These are phyloP conservation scores for Cladophialophora psammophila DNA, from an alignment of 2,329 filamentous ascomycete genomes.

Conservation along the genomic window DNA sequence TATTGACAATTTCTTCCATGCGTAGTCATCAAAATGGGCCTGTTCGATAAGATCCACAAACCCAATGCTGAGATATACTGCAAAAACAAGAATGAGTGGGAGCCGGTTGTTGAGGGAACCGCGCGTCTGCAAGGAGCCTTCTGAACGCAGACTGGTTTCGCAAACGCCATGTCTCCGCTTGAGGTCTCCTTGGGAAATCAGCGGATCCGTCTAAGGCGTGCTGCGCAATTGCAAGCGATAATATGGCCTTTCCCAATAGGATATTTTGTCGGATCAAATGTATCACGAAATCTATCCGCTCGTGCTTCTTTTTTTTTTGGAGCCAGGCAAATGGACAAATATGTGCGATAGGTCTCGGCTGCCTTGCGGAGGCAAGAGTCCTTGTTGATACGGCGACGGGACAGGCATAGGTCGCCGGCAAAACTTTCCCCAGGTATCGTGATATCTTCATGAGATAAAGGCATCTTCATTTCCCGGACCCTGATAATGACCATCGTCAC, in stretches of 20 bases:
- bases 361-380: too few relatives aligned
- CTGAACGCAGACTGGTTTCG: background rate
- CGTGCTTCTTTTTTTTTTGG: too few relatives aligned
- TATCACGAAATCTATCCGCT: too few relatives aligned
- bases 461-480: background rate
- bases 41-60: constrained; percentile 28
- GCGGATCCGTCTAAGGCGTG: too few relatives aligned
- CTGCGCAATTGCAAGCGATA: too few relatives aligned
- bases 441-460: background rate
- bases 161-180: too few relatives aligned
- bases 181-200: too few relatives aligned
- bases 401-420: background rate
- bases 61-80: constrained; percentile 25
- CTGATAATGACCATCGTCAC: background rate
- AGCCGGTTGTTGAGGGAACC: constrained; percentile 22
- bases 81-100: constrained; percentile 28
- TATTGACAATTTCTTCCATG: constrained; percentile 1
- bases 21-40: constrained; percentile 31
- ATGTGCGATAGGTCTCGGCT: too few relatives aligned
- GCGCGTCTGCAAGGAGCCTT: background rate
- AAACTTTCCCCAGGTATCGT: background rate
- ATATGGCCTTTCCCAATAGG: too few relatives aligned
- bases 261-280: too few relatives aligned
- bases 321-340: too few relatives aligned
- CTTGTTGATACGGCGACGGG: background rate